Evolutionary conservation across 257 asterid species (phyloP), one percentile per base, ranked within the genome.

Genomic region (Salvia rosmarinus): DNA sequence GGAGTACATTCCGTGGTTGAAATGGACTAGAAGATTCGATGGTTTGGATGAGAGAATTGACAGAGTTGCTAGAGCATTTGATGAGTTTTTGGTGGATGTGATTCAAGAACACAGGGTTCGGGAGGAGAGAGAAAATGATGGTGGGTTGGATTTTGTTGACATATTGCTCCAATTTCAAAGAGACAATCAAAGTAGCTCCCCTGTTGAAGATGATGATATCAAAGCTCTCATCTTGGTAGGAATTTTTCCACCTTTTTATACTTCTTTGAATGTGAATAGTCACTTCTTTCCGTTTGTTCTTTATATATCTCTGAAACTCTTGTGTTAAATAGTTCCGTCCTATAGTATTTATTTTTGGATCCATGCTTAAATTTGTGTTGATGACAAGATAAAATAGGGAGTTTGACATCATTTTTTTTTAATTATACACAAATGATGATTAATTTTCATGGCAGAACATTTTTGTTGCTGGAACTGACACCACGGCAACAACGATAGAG

Each of bases 141-240:
- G 16, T 1, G 40, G 1, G 25, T 14, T 66, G 16, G 82, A 84
- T 7, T 82, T 86, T 21, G 82, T 82, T 2, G 86, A 84, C 47
- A 83, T 82, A 47, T 72, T 86, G 78, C 81, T 84, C 19, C 74
- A 81, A 5, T 61, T 76, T 80, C 77, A 76, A 32, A 60, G 71
- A 25, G 77, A 79, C 9, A 46, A 37, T 21, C 2, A 17, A 19
- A 44, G 16, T 11, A 60, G 40, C 19, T 44, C 77, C 6, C 72
- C 60, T 32, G 23, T 81, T 9, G 81, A 66, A 0, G 54, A 42
- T 0, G 82, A 82, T 4, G 21, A 67, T 0, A 37, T 85, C 43
- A 80, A 85, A 78, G 84, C 84, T 11, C 12, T 85, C n/a, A 49
- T 85, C 49, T 0, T 80, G 72, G 87, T 85, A 77, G 42, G 23